These are phyloP conservation scores for Solanum etuberosum DNA, from an alignment of 257 asterid species.

Conservation along the genomic window DNA sequence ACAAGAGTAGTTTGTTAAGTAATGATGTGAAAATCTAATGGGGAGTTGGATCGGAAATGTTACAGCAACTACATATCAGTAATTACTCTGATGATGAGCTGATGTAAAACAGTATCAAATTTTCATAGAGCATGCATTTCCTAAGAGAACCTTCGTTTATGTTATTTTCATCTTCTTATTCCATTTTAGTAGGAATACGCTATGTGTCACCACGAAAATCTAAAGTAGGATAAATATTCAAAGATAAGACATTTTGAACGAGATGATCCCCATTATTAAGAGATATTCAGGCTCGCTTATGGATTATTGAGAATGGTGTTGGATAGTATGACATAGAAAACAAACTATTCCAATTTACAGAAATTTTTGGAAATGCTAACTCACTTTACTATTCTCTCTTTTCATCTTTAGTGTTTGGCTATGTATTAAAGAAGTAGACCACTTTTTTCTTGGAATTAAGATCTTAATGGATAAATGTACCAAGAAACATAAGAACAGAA, in stretches of 20 bases:
- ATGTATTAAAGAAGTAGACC: not conserved
- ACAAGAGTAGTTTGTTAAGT: not conserved
- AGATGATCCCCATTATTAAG: not conserved
- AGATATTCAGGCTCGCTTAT: not conserved
- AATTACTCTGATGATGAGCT: not conserved
- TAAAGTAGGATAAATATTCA: not conserved
- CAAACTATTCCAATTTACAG: not conserved
- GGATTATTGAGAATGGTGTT: not conserved
- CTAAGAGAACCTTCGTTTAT: not conserved
- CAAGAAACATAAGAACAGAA: not conserved
- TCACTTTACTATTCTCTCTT: not conserved
- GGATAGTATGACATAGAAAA: not conserved
- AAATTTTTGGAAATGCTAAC: not conserved
- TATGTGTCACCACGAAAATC: not conserved
- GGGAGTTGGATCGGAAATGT: not conserved
- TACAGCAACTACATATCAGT: not conserved
- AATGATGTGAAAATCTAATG: not conserved
- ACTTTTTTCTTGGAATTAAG: not conserved
- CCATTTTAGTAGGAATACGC: not conserved
- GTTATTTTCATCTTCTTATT: not conserved
- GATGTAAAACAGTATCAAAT: not conserved
- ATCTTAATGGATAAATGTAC: not conserved
- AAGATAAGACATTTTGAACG: not conserved
- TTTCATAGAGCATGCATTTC: not conserved
- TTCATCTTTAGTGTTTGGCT: not conserved